These are phyloP conservation scores for Leonotis leonurus DNA, from an alignment of 257 asterid species.

Conservation along the genomic window DNA sequence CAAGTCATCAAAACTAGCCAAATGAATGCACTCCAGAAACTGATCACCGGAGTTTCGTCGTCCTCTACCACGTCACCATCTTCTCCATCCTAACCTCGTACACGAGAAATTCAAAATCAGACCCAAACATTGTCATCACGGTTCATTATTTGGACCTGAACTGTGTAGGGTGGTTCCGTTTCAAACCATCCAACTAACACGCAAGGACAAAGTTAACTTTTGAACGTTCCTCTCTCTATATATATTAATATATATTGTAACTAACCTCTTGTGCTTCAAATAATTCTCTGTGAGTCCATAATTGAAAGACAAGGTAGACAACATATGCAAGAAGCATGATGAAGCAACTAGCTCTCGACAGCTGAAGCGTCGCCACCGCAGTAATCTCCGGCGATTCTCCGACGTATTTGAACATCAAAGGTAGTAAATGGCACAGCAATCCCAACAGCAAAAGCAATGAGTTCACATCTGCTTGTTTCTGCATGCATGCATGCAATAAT, in stretches of 20 bases:
- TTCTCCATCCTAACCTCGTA: constrained; percentile 25
- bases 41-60: constrained; percentile 52
- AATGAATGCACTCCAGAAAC: constrained; percentile 66
- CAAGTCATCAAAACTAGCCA: constrained; percentile 68
- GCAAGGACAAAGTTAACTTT: too few relatives aligned
- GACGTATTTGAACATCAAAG: constrained; percentile 44
- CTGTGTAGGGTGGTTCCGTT: too few relatives aligned
- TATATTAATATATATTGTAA: too few relatives aligned
- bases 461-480: constrained; percentile 85
- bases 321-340: constrained; percentile 65
- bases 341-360: constrained; percentile 67
- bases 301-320: constrained; percentile 59
- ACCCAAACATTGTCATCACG: too few relatives aligned
- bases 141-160: too few relatives aligned
- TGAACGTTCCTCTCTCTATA: too few relatives aligned
- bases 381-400: constrained; percentile 22
- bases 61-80: constrained; percentile 28
- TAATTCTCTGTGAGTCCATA: constrained; percentile 72
- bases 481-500: neutral
- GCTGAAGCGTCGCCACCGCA: constrained; percentile 30
- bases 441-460: constrained; percentile 54
- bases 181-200: too few relatives aligned
- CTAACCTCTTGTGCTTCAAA: constrained; percentile 61
- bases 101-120: too few relatives aligned
- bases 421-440: constrained; percentile 58